Base-by-base conservation (phyloP, 129 eudicot genomes). In the Lactuca saligna region DNA sequence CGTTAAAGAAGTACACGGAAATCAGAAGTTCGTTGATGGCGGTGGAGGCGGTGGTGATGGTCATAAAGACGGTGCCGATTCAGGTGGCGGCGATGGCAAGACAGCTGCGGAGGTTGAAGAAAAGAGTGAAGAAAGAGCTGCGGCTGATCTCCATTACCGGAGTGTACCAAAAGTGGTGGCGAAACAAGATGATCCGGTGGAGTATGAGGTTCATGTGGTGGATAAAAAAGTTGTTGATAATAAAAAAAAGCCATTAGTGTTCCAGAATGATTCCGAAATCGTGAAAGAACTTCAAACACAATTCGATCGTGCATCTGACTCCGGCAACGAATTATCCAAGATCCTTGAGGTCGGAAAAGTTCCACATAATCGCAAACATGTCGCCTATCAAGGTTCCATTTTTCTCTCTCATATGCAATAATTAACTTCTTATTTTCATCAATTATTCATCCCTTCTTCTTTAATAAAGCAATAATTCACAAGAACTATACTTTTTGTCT, bases 151-250 rank as follows among this genome's bases (percentile, higher is more conserved):
- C 37, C 57, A 66, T 58, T 66, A 83, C 42, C 71, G 63, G 68
- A 73, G 89, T 42, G 74, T 35, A 7, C 78, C 85, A 2, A 70
- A 49, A 63, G 78, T 7, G 48, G 62, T 54, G 44, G 44, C 74
- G 0, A 75, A 75, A 31, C 89, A 80, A 51, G 79, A 72, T 54
- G 90, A 79, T 66, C 84, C 92, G 1, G 86, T 83, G 69, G 97
- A 87, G 84, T 87, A 87, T 72, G 97, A 89, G 65, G 99, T 93
- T 75, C 97, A 83, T 78, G 76, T 89, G 87, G 95, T 93, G 80
- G 97, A 89, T 78, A 93, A 87, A 66, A 77, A 89, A 76, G 95
- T 94, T 51, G 93, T 93, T 34, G 88, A 84, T 35, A 69, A 68
- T 39, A 75, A 75, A 33, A 81, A 81, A 58, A 73, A 64, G 61